These are phyloP conservation scores for Seminavis robusta DNA, from an alignment of 108 stramenopile genomes.

Conservation along the genomic window DNA sequence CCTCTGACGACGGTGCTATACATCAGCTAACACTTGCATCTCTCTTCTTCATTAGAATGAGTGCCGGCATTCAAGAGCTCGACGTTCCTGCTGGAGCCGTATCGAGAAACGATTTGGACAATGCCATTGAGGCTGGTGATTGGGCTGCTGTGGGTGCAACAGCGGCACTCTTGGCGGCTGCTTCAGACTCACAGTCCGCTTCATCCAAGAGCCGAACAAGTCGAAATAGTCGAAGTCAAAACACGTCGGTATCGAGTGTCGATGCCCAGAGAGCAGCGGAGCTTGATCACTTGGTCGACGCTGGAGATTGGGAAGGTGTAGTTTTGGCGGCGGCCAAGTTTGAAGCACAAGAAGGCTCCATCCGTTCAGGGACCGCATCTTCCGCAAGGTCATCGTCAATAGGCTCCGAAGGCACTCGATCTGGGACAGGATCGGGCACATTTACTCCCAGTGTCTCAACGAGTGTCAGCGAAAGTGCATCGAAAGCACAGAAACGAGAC, in stretches of 20 bases:
- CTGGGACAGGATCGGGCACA: slow-evolving; percentile 23
- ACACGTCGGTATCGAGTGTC: slow-evolving; percentile 13
- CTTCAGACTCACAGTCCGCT: slow-evolving; percentile 69
- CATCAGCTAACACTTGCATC: no score
- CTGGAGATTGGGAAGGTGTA: slow-evolving; percentile 88
- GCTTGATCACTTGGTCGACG: slow-evolving; percentile 77
- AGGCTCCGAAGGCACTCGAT: slow-evolving; percentile 9
- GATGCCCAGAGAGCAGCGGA: slow-evolving; percentile 64
- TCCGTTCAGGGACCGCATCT: slow-evolving; percentile 17
- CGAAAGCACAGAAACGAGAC: slow-evolving; percentile 41
- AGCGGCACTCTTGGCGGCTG: slow-evolving; percentile 71
- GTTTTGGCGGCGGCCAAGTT: slow-evolving; percentile 81
- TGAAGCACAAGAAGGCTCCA: slow-evolving; percentile 54
- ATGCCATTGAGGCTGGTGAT: slow-evolving; percentile 77
- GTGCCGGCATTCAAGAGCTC: background rate
- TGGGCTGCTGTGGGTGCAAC: slow-evolving; percentile 87
- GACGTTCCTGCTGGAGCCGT: slow-evolving; percentile 11
- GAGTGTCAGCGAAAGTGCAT: slow-evolving; percentile 25
- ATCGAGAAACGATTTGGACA: slow-evolving; percentile 59
- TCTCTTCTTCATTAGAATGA: background rate
- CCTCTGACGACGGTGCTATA: no score
- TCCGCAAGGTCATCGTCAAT: slow-evolving; percentile 19
- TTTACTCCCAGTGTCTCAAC: slow-evolving; percentile 34
- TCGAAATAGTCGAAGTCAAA: slow-evolving; percentile 19
- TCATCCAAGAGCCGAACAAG: slow-evolving; percentile 37